Evolutionary conservation across 306 rosid genomes (phyloP), one percentile per base, ranked within the genome.

Genomic region (Sphenostylis stenocarpa): DNA sequence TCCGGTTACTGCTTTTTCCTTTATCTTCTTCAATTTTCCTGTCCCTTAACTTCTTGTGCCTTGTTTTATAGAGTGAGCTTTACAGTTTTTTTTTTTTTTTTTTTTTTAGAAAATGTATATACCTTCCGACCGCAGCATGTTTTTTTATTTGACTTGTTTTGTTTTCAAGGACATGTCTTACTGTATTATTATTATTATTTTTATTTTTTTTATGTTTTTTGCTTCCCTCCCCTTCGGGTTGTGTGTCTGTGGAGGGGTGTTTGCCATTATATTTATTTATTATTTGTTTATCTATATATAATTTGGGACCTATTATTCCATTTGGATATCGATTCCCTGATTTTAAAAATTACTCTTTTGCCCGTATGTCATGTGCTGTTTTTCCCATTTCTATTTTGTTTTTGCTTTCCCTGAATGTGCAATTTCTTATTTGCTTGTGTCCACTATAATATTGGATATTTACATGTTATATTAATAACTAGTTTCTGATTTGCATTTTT

Each of bases 1-100:
- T 41, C 75, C 17, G 95, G 95, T 91, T 85, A 73, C 6, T 33
- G 5, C 4, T 74, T 33, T 53, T 68, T 21, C 17, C 16, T 5
- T 69, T 67, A 15, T 33, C 38, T 56, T 39, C 38, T 56, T 56
- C 34, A 17, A 4, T 26, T 58, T 33, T 39, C 21, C 38, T 58
- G 10, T 57, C 57, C 1, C 24, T 1, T 72, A 3, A 2, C n/a
- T 20, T 63, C 23, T 34, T 63, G 7, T 7, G 0, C 45, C 4
- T 78, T 33, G 11, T 57, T 69, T 78, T 48, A 44, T 53, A 45
- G 48, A 6, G 1, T 19, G 3, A 12, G 61, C 72, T 63, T 66
- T 28, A 20, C 26, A 15, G 26, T 24, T 49, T 63, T 9, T 60
- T 33, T 31, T 62, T n/a, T 24, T 49, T 63, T 9, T 60, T 33